phyloP scores from a whole-genome alignment of 2,329 filamentous ascomycete species.

The Teratosphaeria gauchensis region DNA sequence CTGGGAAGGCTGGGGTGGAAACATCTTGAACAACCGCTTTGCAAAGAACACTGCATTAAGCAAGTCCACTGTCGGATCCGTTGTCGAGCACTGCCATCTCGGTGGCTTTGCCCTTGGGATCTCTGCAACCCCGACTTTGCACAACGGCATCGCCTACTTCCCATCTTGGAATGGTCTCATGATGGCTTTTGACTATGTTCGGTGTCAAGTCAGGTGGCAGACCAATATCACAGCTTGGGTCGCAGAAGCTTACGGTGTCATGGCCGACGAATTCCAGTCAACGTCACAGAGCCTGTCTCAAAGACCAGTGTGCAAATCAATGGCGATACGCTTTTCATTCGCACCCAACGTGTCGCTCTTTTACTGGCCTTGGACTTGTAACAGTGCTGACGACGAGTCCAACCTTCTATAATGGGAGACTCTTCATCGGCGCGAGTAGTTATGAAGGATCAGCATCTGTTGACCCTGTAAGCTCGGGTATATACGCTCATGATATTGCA shows the following conservation, averaged over 20 bases:
- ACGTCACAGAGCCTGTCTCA: not conserved
- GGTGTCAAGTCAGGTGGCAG: not conserved
- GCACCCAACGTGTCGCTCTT: not conserved
- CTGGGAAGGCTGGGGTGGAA: no score
- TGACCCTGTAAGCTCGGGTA: not conserved
- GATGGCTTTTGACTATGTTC: not conserved
- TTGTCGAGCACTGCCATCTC: not conserved
- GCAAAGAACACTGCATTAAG: not conserved
- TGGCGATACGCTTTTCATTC: not conserved
- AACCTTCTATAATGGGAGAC: not conserved
- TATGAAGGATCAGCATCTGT: not conserved
- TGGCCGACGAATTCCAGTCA: not conserved
- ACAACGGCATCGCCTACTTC: not conserved
- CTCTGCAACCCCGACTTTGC: not conserved
- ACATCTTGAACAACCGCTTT: no score
- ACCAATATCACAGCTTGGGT: not conserved
- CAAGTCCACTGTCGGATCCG: not conserved
- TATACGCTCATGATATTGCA: not conserved
- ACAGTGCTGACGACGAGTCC: not conserved
- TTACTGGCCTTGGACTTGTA: not conserved
- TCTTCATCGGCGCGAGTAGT: not conserved
- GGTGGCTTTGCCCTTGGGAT: not conserved
- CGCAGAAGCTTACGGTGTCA: not conserved
- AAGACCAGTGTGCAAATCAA: not conserved
- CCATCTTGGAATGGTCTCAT: not conserved